A percentile compares a stretch with the other conserved stretches of the same genome.
These are phyloP conservation scores for Gelatoporia subvermispora DNA, from an alignment of 768 basidiomycete genomes.

Conservation along the genomic window DNA sequence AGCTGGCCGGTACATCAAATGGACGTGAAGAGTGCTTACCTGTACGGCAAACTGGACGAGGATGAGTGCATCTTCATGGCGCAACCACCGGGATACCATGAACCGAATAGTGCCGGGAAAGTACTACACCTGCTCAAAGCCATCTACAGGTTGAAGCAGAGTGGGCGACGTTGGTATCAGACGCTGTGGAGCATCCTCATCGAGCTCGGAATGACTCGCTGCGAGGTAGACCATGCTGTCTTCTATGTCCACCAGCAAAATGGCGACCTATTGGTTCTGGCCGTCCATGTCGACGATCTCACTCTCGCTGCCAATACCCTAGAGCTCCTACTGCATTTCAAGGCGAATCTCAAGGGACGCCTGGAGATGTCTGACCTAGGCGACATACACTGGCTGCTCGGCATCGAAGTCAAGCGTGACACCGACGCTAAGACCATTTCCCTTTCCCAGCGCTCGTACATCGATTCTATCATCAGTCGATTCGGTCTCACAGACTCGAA, in stretches of 20 bases:
- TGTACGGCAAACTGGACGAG: constrained; percentile 18
- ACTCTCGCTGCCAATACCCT: constrained; percentile 4
- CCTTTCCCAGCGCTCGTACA: constrained; percentile 18
- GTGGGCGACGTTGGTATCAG: too few relatives aligned
- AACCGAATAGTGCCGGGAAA: too few relatives aligned
- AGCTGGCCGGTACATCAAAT: constrained; percentile 27
- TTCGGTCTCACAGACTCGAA: constrained; percentile 21
- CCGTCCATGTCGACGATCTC: not conserved
- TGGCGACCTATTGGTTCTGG: constrained; percentile 1
- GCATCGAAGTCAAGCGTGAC: constrained; percentile 11
- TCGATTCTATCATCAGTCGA: constrained; percentile 11
- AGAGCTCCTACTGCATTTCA: constrained; percentile 2
- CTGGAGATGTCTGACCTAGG: constrained; percentile 4
- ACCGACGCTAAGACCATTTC: constrained; percentile 4
- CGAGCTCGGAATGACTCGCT: not conserved
- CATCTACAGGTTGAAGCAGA: too few relatives aligned
- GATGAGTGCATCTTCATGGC: constrained; percentile 3
- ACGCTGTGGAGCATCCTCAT: too few relatives aligned
- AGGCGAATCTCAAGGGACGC: not conserved
- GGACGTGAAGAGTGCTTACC: constrained; percentile 29
- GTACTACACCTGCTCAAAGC: too few relatives aligned
- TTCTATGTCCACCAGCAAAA: constrained; percentile 2
- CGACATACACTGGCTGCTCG: not conserved
- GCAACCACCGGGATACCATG: too few relatives aligned
- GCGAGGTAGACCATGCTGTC: constrained; percentile 12